Evolutionary conservation across 1,284 basidiomycete species (phyloP).

Genomic region (Irpex rosettiformis): DNA sequence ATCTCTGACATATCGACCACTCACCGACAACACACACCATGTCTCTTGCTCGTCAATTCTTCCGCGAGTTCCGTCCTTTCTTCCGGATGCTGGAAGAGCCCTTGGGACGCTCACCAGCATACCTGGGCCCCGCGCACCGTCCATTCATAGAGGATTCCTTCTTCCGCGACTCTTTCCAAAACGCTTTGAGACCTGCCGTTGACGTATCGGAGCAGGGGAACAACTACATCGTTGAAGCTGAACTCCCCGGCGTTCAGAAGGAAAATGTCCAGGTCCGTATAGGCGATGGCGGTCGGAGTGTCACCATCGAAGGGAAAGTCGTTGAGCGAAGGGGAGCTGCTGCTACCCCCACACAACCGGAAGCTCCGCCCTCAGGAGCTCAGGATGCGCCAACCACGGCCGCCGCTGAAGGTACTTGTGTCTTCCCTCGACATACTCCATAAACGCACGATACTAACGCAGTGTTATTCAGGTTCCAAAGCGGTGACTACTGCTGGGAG

Average conservation of each 20-base stretch:
- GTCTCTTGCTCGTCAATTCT: conserved; percentile 48
- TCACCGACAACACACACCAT: conserved; percentile 13
- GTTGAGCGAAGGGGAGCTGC: conserved; percentile 26
- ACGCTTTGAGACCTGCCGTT: conserved; percentile 46
- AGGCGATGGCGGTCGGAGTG: conserved; percentile 62
- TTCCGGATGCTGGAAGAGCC: conserved; percentile 73
- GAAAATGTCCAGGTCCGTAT: conserved; percentile 71
- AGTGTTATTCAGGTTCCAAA: conserved; percentile 19
- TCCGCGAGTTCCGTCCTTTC: conserved; percentile 70
- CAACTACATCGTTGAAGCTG: conserved; percentile 68
- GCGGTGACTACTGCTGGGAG: conserved; percentile 30
- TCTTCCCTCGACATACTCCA: not conserved
- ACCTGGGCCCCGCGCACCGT: conserved; percentile 25
- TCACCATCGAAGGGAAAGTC: conserved; percentile 69
- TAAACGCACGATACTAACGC: not conserved
- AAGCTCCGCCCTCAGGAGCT: conserved; percentile 5
- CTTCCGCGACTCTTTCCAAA: conserved; percentile 30
- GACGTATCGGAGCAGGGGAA: conserved; percentile 65
- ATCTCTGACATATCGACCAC: too few relatives aligned
- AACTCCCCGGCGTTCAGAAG: conserved; percentile 75
- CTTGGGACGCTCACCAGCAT: conserved; percentile 38
- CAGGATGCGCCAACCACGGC: conserved; percentile 20
- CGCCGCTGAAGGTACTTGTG: conserved; percentile 29
- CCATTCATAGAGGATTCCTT: conserved; percentile 51
- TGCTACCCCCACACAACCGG: conserved; percentile 3